A percentile compares a stretch with the other conserved stretches of the same genome.
Evolutionary conservation across 345 rosid genomes (phyloP).

Genomic region (Salix viminalis): DNA sequence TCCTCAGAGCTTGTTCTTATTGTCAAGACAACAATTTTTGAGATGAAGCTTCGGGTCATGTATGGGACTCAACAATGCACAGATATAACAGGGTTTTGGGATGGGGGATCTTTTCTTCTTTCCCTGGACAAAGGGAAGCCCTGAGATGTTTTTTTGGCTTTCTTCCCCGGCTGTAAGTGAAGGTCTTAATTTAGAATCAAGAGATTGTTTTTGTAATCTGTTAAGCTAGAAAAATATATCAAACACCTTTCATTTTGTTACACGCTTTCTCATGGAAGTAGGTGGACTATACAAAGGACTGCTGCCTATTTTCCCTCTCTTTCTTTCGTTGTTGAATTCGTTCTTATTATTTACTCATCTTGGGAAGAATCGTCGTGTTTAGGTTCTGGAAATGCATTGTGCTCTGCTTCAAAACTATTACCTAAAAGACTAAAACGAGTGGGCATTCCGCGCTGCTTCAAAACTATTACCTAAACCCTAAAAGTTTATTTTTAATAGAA

Average conservation of each 20-base stretch:
- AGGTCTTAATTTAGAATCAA: slow-evolving; percentile 45
- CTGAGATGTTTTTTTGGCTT: slow-evolving; percentile 26
- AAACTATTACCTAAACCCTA: too few species aligned
- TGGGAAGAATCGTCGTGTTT: slow-evolving; percentile 15
- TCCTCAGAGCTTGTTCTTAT: slow-evolving; percentile 25
- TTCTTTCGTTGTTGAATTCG: neutral
- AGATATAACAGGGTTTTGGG: slow-evolving; percentile 24
- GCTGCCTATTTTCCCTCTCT: neutral
- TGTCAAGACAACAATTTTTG: slow-evolving; percentile 22
- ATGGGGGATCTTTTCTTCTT: slow-evolving; percentile 28
- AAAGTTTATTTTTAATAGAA: too few species aligned
- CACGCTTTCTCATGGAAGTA: neutral
- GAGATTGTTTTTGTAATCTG: slow-evolving; percentile 42
- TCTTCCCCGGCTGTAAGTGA: slow-evolving; percentile 43
- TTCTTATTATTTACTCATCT: slow-evolving; percentile 12
- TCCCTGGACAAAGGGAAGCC: slow-evolving; percentile 33
- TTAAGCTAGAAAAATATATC: slow-evolving; percentile 34
- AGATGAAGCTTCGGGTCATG: slow-evolving; percentile 30
- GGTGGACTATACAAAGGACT: slow-evolving; percentile 1
- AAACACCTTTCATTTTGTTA: slow-evolving; percentile 12
- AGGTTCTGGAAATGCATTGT: slow-evolving; percentile 18
- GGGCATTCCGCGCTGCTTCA: too few species aligned
- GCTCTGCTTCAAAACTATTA: slow-evolving; percentile 2
- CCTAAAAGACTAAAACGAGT: too few species aligned
- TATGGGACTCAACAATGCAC: slow-evolving; percentile 10